Evolutionary conservation across 2,329 filamentous ascomycete species (phyloP), one percentile per base, ranked within the genome.

Genomic region (Paecilomyces formosus): DNA sequence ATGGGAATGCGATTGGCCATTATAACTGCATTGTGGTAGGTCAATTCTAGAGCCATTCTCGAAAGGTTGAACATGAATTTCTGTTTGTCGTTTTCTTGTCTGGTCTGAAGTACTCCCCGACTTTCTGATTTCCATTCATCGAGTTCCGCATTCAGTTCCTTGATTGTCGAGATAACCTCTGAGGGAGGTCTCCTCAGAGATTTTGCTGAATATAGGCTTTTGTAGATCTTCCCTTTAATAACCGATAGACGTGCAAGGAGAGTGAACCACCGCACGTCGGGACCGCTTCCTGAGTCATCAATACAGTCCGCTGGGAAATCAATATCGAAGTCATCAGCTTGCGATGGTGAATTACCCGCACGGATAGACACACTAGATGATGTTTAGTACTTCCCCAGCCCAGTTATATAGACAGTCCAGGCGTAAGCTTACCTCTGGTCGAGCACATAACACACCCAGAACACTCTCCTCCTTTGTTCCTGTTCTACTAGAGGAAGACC

Each of bases 1-100:
- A 97, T 86, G 51, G 90, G 94, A 89, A 97, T 96, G 54, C 93
- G 89, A 73, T 97, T 93, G 62, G 97, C 96, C 1, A 94, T 97
- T 1, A 92, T 96, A 55, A 97, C 76, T 64, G 92, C 96, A 74
- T 97, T 97, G 79, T 97, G 96, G 74, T 97, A 97, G 3, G 90
- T 87, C 67, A 97, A 92, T 71, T 96, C 92, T 58, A 97, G 78
- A 71, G 95, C 90, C 62, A 95, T 90, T 51, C 96, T 85, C 62
- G 96, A 92, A 54, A 97, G 81, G 21, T 96, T 91, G 15, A 96
- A 80, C 0, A 93, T 89, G 1, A 91, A 95, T 71, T 96, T 90
- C 0, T 86, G 88, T 0, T 90, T 90, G 67, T 88, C 88, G 72
- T 95, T 95, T 73, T 94, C 90, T 68, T 95, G 88, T 70, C 96